Conservation (phyloP, 2,329 filamentous ascomycete species). For the Colletotrichum brevisporum region DNA sequence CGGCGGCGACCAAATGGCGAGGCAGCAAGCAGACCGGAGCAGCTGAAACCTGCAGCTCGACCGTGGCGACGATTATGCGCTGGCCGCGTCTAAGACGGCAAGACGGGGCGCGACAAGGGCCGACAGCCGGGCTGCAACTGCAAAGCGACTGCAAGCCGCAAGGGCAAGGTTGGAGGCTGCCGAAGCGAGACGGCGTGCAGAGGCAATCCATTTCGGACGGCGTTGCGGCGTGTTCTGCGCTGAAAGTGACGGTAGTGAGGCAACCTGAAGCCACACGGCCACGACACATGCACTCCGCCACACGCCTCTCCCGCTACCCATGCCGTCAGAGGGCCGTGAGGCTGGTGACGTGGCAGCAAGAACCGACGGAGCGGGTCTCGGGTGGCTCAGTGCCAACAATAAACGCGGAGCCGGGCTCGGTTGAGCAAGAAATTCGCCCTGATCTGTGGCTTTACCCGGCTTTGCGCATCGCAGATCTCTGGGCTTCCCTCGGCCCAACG, state of each 20-base stretch:
- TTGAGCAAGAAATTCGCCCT: conserved; percentile 16
- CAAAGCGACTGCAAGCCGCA: conserved; percentile 5
- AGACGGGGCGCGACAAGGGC: conserved; percentile 20
- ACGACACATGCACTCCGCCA: conserved; percentile 41
- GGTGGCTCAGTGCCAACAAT: conserved; percentile 33
- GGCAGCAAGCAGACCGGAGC: conserved; percentile 15
- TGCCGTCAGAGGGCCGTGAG: conserved; percentile 31
- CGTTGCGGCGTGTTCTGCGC: conserved; percentile 28
- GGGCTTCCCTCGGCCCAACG: conserved; percentile 14
- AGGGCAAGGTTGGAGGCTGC: conserved; percentile 1
- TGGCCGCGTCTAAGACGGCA: conserved; percentile 40
- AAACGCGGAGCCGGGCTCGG: conserved; percentile 22
- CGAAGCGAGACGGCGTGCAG: conserved; percentile 27
- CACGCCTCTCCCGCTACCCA: conserved; percentile 38
- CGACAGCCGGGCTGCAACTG: conserved; percentile 9
- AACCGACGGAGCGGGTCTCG: conserved; percentile 26
- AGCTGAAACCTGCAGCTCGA: conserved; percentile 41
- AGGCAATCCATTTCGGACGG: conserved; percentile 24
- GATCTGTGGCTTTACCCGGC: conserved; percentile 33
- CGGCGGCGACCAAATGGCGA: conserved; percentile 13
- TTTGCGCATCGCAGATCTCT: conserved; percentile 36
- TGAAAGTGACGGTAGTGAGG: conserved; percentile 31
- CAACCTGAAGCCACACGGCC: conserved; percentile 33
- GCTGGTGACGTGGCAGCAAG: conserved; percentile 42
- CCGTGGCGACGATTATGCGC: conserved; percentile 42